Conservation (phyloP, 1,284 basidiomycete genomes). For the Pisolithus thermaeus region DNA sequence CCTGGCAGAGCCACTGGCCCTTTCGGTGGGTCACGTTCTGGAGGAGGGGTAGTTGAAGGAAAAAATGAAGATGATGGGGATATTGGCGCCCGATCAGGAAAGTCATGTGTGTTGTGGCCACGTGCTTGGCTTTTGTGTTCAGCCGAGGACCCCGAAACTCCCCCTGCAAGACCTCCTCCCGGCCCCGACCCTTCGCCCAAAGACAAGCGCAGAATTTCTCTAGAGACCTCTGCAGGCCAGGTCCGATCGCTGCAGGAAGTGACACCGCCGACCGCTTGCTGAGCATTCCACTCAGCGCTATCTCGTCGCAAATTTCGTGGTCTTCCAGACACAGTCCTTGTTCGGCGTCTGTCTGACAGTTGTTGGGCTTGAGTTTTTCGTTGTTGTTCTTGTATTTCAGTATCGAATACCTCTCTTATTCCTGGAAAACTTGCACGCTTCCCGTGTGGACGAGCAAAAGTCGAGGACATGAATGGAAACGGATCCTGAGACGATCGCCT, state of each 20-base stretch:
- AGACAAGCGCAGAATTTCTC: constrained; percentile 37
- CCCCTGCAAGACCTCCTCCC: constrained; percentile 3
- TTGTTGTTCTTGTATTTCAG: constrained; percentile 10
- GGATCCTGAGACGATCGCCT: constrained; percentile 13
- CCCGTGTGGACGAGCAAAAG: constrained; percentile 16
- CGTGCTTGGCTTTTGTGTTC: constrained; percentile 14
- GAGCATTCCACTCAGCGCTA: constrained; percentile 39
- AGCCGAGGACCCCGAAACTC: constrained; percentile 21
- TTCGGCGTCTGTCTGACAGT: constrained; percentile 4
- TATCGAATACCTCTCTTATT: constrained; percentile 2
- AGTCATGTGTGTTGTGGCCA: constrained; percentile 14
- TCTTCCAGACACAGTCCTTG: constrained; percentile 17
- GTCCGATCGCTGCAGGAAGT: constrained; percentile 26
- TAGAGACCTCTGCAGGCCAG: constrained; percentile 42
- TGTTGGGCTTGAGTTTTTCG: neutral
- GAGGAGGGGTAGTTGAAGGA: constrained; percentile 20
- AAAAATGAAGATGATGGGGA: constrained; percentile 29
- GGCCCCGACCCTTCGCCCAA: constrained; percentile 16
- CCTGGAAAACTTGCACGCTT: constrained; percentile 10
- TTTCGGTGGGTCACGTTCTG: constrained; percentile 12
- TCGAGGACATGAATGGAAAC: constrained; percentile 22
- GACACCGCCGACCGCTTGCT: constrained; percentile 32
- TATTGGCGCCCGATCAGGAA: constrained; percentile 14
- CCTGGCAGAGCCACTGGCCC: constrained; percentile 25
- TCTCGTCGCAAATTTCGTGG: constrained; percentile 23